Percentiles rank a stretch among this genome's conserved stretches.
Conservation (phyloP, 495 filamentous ascomycete genomes). For the Penicillium daleae region DNA sequence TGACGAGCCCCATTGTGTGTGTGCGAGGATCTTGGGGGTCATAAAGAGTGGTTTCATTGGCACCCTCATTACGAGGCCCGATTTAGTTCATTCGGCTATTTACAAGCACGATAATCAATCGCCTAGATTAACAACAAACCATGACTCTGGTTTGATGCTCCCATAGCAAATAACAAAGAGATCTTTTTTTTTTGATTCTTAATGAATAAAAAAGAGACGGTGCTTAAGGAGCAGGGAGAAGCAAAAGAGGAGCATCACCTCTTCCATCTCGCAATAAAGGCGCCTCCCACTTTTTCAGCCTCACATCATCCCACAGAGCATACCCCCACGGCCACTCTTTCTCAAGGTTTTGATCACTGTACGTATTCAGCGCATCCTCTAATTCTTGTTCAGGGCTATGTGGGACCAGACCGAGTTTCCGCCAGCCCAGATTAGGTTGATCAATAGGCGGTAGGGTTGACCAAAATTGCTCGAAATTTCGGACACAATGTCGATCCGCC, state of each 20-base stretch:
- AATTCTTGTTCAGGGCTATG: neutral
- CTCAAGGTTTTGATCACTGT: neutral
- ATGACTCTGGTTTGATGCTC: no score
- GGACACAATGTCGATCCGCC: constrained; percentile 17
- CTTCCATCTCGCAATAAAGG: neutral
- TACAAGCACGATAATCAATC: neutral
- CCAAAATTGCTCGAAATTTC: constrained; percentile 23
- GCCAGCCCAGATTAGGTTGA: constrained; percentile 23
- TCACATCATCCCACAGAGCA: neutral
- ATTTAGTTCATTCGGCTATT: neutral
- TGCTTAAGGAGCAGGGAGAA: neutral
- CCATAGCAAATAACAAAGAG: neutral
- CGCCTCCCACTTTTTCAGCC: neutral
- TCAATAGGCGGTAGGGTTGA: constrained; percentile 20
- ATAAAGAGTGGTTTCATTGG: no score
- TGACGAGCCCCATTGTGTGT: constrained; percentile 3
- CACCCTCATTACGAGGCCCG: no score
- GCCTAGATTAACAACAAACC: neutral
- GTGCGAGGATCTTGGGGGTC: no score
- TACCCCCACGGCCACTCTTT: neutral
- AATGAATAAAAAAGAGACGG: neutral
- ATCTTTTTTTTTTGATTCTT: neutral
- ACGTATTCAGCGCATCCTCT: neutral
- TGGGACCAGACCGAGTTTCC: constrained; percentile 1
- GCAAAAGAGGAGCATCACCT: neutral